Conservation (phyloP, 163 green algal genomes). For the Scenedesmus sp. region DNA sequence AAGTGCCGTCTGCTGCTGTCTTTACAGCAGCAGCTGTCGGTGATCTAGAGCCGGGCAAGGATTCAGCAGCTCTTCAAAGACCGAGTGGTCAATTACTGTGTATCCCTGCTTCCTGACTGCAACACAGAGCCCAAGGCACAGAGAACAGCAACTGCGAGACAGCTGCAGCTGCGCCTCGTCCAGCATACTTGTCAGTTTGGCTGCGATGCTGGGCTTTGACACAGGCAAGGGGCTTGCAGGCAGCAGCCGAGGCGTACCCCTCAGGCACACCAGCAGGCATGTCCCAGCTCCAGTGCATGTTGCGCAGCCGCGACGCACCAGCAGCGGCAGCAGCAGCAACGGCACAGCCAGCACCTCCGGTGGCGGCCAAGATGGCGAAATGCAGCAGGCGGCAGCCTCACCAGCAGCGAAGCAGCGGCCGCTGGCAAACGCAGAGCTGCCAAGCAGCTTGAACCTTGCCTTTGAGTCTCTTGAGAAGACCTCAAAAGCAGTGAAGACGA, state of each 20-base stretch:
- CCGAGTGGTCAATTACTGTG: background rate
- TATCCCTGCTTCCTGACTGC: background rate
- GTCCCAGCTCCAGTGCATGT: slow-evolving; percentile 7
- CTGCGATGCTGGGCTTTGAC: slow-evolving; percentile 1
- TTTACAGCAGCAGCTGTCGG: background rate
- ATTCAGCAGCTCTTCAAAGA: background rate
- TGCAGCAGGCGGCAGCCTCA: slow-evolving; percentile 9
- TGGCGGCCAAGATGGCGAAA: background rate
- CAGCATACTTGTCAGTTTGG: background rate
- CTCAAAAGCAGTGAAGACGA: slow-evolving; percentile 49
- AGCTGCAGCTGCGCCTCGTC: background rate
- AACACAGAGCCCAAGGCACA: background rate
- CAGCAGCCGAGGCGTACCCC: slow-evolving; percentile 8
- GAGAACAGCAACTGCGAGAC: background rate
- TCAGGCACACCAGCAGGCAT: slow-evolving; percentile 13
- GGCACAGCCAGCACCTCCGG: slow-evolving; percentile 21
- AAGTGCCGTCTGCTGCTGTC: background rate
- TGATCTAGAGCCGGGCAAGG: background rate
- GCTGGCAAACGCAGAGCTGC: slow-evolving; percentile 22
- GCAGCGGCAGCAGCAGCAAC: slow-evolving; percentile 33
- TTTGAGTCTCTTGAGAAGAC: slow-evolving; percentile 49
- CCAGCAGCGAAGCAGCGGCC: background rate
- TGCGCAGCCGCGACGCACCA: background rate
- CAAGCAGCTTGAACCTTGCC: slow-evolving; percentile 29
- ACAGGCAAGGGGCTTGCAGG: background rate